phyloP scores from a whole-genome alignment of 2,329 filamentous ascomycete species.

The Corynespora cassiicola region DNA sequence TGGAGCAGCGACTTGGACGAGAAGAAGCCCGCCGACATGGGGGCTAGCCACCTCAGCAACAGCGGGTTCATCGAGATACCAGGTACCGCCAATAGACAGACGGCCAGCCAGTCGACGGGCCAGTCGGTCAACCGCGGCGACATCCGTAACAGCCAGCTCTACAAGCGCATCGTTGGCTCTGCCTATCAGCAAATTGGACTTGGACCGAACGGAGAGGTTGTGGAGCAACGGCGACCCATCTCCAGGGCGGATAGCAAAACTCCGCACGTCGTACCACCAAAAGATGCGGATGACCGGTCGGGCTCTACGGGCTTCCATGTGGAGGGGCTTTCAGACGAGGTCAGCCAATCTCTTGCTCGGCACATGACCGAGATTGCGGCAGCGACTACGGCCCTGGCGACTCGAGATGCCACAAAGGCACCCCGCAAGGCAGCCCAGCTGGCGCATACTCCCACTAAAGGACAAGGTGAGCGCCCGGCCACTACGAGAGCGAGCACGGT shows the following conservation, averaged over 20 bases:
- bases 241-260: constrained; percentile 35
- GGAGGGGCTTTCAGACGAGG: constrained; percentile 78
- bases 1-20: constrained; percentile 80
- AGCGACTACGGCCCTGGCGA: constrained; percentile 85
- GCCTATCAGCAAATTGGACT: constrained; percentile 85
- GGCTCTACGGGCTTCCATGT: constrained; percentile 54
- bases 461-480: constrained; percentile 46
- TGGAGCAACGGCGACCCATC: constrained; percentile 38
- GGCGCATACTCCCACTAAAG: constrained; percentile 40
- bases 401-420: constrained; percentile 71
- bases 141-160: constrained; percentile 85
- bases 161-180: constrained; percentile 91
- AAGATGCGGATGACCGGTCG: constrained; percentile 42
- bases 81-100: constrained; percentile 35
- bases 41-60: constrained; percentile 39
- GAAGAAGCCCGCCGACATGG: constrained; percentile 52
- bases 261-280: constrained; percentile 44
- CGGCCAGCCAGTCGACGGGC: constrained; percentile 37
- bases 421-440: constrained; percentile 59
- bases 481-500: constrained; percentile 47
- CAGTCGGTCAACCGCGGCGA: constrained; percentile 55
- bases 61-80: constrained; percentile 38
- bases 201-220: constrained; percentile 58
- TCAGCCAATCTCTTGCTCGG: constrained; percentile 80
- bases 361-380: constrained; percentile 94